Percentiles rank a stretch among this genome's conserved stretches.
These are phyloP conservation scores for Ehretia macrophylla DNA, from an alignment of 257 asterid genomes.

Conservation along the genomic window DNA sequence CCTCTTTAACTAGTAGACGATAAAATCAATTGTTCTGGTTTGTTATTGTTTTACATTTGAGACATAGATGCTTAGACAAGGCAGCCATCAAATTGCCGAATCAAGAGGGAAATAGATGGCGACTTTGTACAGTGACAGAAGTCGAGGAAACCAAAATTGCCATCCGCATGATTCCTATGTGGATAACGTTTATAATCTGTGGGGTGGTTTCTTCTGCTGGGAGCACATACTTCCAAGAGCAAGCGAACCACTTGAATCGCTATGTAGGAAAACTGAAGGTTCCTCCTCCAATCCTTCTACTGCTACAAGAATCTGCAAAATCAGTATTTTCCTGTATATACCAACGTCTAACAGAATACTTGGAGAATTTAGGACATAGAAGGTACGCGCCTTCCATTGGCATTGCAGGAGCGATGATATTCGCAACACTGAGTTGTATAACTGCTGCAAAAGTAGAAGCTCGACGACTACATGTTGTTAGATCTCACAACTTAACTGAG, in stretches of 20 bases:
- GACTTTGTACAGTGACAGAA: conserved; percentile 35
- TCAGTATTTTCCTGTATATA: conserved; percentile 12
- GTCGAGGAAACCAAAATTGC: conserved; percentile 54
- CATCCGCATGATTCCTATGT: conserved; percentile 41
- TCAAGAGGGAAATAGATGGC: conserved; percentile 23
- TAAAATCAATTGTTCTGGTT: neutral
- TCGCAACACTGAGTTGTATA: neutral
- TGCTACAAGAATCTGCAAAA: neutral
- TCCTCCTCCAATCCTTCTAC: conserved; percentile 32
- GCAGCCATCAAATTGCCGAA: conserved; percentile 42
- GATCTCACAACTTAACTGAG: conserved; percentile 19
- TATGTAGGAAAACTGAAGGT: conserved; percentile 39
- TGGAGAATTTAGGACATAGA: neutral
- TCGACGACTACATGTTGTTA: neutral
- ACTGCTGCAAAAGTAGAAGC: neutral
- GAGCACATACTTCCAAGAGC: conserved; percentile 58
- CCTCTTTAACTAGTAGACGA: too few species aligned
- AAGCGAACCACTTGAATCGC: conserved; percentile 21
- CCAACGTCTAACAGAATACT: neutral
- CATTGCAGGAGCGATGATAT: neutral
- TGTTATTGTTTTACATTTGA: neutral
- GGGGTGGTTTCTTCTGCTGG: conserved; percentile 40
- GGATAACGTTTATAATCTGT: conserved; percentile 17
- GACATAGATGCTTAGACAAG: neutral
- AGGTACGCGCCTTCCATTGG: neutral